Conservation (phyloP, 73 alveolate genomes). For the Tetrahymena elliotti region DNA sequence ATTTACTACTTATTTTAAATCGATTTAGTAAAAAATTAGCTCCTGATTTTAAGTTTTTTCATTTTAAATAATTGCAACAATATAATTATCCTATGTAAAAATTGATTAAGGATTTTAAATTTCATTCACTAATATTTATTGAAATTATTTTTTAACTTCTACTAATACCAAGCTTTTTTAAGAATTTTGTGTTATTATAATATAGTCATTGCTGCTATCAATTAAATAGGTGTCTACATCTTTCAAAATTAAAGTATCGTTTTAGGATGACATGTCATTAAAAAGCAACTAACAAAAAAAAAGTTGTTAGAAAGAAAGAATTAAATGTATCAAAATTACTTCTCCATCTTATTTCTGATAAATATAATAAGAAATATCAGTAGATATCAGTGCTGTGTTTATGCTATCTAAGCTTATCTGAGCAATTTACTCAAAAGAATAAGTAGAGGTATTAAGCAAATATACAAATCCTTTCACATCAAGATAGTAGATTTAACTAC, state of each 20-base stretch:
- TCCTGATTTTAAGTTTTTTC: not conserved
- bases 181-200: not conserved
- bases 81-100: not conserved
- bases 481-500: not conserved
- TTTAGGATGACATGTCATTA: not conserved
- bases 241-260: not conserved
- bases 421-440: not conserved
- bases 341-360: not conserved
- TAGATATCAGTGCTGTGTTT: not conserved
- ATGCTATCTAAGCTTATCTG: not conserved
- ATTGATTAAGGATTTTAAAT: not conserved
- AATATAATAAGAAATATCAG: not conserved
- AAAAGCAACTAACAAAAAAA: not conserved
- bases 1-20: not conserved
- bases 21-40: too few species aligned
- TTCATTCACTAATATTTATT: not conserved
- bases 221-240: not conserved
- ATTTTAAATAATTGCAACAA: not conserved
- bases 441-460: not conserved
- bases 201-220: not conserved
- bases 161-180: too few species aligned
- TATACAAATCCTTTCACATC: not conserved
- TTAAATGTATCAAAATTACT: not conserved
- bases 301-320: not conserved
- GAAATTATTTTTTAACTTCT: not conserved